Conservation (phyloP, 495 filamentous ascomycete species). For the Penicillium taxi region DNA sequence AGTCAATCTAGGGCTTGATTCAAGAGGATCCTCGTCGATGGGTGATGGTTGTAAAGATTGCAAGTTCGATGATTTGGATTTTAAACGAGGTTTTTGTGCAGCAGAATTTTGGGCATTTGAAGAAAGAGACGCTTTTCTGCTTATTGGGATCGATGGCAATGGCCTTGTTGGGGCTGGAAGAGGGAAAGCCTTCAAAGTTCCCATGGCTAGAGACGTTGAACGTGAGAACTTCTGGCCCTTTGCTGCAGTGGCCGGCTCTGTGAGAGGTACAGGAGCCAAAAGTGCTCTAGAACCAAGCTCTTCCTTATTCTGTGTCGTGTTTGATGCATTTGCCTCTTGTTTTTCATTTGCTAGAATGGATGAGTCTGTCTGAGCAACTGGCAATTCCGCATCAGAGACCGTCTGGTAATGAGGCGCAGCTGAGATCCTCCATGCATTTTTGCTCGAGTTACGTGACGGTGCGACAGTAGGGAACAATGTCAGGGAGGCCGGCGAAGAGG, state of each 20-base stretch:
- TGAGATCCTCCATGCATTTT: conserved; percentile 23
- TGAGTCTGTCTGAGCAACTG: background rate
- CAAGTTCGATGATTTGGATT: conserved; percentile 1
- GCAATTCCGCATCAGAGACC: conserved; percentile 6
- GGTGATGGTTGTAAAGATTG: conserved; percentile 11
- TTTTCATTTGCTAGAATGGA: too few relatives aligned
- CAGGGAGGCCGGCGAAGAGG: conserved; percentile 19
- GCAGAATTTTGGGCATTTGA: conserved; percentile 3
- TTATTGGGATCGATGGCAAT: conserved; percentile 27
- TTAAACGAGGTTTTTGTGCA: conserved; percentile 3
- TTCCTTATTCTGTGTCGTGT: too few relatives aligned
- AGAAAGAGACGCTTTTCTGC: conserved; percentile 2
- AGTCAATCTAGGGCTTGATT: conserved; percentile 5
- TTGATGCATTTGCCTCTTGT: too few relatives aligned
- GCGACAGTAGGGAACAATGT: conserved; percentile 35
- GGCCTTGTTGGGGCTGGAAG: conserved; percentile 33
- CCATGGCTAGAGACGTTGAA: conserved; percentile 22
- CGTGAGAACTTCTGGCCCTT: conserved; percentile 12
- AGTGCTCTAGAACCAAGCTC: too few relatives aligned
- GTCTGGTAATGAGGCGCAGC: conserved; percentile 14
- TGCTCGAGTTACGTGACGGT: conserved; percentile 29
- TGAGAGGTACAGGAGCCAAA: too few relatives aligned
- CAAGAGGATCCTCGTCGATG: conserved; percentile 13
- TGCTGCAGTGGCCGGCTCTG: background rate
- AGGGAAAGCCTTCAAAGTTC: conserved; percentile 32